A percentile compares a stretch with the other conserved stretches of the same genome.
Conservation (phyloP, 2,329 filamentous ascomycete genomes). For the Diaporthe batatas region DNA sequence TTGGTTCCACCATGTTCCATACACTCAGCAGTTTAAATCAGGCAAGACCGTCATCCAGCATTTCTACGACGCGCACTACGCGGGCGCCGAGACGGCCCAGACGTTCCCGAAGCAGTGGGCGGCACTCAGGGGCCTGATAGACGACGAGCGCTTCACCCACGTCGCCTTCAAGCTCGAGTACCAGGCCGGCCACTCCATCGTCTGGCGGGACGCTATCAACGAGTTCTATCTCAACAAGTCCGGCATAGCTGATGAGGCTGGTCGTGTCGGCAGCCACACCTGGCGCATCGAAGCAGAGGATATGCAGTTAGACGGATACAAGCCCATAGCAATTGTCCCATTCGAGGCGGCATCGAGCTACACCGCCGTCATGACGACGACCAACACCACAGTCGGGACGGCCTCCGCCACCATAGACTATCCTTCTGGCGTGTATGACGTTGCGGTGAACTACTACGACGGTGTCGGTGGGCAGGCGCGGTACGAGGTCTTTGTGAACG, state of each 20-base stretch:
- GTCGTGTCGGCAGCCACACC: conserved; percentile 71
- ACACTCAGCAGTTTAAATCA: conserved; percentile 71
- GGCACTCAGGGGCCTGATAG: conserved; percentile 66
- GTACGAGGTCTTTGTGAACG: conserved; percentile 68
- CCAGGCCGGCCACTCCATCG: conserved; percentile 77
- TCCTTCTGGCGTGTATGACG: conserved; percentile 68
- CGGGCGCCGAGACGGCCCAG: conserved; percentile 71
- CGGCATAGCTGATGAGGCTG: conserved; percentile 67
- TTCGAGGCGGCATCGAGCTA: conserved; percentile 71
- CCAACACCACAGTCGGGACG: conserved; percentile 64
- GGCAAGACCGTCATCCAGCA: conserved; percentile 74
- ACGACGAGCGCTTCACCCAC: conserved; percentile 70
- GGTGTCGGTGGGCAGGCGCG: conserved; percentile 68
- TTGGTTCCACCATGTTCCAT: conserved; percentile 82
- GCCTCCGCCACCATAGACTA: conserved; percentile 62
- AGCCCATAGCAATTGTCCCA: conserved; percentile 65
- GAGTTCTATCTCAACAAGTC: conserved; percentile 74
- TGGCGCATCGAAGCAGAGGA: conserved; percentile 78
- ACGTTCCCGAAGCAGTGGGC: conserved; percentile 69
- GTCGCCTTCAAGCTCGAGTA: conserved; percentile 71
- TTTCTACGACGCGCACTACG: conserved; percentile 66
- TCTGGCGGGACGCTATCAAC: conserved; percentile 78
- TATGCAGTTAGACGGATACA: conserved; percentile 73
- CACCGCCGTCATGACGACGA: conserved; percentile 67
- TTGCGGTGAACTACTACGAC: conserved; percentile 78